Conservation (phyloP, 1,284 basidiomycete genomes). For the Leccinum subspadiceum region DNA sequence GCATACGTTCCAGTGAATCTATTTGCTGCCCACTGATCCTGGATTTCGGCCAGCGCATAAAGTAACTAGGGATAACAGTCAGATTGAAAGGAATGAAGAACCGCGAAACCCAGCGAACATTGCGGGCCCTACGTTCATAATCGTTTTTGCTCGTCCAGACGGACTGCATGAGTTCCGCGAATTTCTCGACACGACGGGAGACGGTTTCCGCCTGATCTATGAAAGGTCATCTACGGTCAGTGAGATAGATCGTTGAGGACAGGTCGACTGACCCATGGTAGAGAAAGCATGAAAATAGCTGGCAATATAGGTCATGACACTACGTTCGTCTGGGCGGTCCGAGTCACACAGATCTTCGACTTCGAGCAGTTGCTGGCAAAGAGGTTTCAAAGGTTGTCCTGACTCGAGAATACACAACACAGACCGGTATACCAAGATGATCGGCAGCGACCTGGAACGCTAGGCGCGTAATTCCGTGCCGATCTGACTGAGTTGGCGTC, state of each 20-base stretch:
- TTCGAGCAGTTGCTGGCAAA: conserved; percentile 82
- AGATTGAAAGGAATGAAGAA: conserved; percentile 5
- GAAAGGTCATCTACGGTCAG: neutral
- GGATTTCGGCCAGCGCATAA: conserved; percentile 58
- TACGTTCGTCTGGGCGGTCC: conserved; percentile 87
- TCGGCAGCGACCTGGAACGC: conserved; percentile 88
- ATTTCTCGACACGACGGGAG: conserved; percentile 91
- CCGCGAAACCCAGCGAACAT: conserved; percentile 43
- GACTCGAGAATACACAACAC: conserved; percentile 30
- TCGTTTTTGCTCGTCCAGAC: conserved; percentile 87
- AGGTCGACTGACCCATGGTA: conserved; percentile 72
- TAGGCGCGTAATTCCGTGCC: conserved; percentile 77
- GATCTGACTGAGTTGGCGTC: conserved; percentile 52
- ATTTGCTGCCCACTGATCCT: conserved; percentile 62
- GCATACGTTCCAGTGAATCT: conserved; percentile 73
- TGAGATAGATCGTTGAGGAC: neutral
- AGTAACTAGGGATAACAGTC: conserved; percentile 52
- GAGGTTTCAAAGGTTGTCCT: conserved; percentile 1
- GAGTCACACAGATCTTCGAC: conserved; percentile 95
- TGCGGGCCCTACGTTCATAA: conserved; percentile 85
- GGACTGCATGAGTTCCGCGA: conserved; percentile 92
- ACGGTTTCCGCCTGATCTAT: conserved; percentile 94
- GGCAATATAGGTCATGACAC: conserved; percentile 94
- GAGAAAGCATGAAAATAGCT: conserved; percentile 99
- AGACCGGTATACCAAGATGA: conserved; percentile 84